Evolutionary conservation across 2,329 filamentous ascomycete species (phyloP).

Genomic region (Pseudopyricularia javanii): DNA sequence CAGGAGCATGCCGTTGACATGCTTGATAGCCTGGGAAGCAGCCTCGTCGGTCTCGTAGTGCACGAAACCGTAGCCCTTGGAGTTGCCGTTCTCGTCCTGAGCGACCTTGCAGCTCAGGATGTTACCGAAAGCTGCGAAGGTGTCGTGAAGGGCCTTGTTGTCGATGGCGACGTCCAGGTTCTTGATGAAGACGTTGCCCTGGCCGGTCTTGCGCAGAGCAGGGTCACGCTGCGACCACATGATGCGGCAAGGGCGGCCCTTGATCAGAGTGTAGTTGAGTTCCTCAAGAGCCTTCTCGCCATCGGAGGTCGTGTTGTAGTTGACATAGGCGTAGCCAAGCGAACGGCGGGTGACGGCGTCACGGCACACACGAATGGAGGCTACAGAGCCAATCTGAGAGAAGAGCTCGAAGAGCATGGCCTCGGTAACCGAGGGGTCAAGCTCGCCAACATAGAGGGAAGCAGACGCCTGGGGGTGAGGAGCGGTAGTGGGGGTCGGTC

Average conservation of each 20-base stretch:
- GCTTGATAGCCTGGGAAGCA: slow-evolving; percentile 94
- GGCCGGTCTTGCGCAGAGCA: slow-evolving; percentile 95
- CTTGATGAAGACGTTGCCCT: slow-evolving; percentile 99
- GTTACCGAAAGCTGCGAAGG: slow-evolving; percentile 97
- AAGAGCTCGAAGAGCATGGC: slow-evolving; percentile 99
- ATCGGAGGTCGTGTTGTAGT: slow-evolving; percentile 96
- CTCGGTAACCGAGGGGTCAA: slow-evolving; percentile 95
- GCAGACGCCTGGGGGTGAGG: slow-evolving; percentile 83
- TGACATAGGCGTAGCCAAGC: slow-evolving; percentile 98
- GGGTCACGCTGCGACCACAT: slow-evolving; percentile 99
- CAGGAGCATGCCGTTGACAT: slow-evolving; percentile 97
- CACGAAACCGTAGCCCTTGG: slow-evolving; percentile 98
- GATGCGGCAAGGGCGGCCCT: slow-evolving; percentile 97
- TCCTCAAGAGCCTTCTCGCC: slow-evolving; percentile 98
- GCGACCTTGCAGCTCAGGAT: slow-evolving; percentile 99
- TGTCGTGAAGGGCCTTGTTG: slow-evolving; percentile 99
- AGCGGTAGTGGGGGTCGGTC: slow-evolving; percentile 60
- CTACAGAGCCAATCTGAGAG: slow-evolving; percentile 96
- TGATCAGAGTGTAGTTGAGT: slow-evolving; percentile 99
- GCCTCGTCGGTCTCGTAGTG: slow-evolving; percentile 99
- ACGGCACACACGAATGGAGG: slow-evolving; percentile 98
- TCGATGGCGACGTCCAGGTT: slow-evolving; percentile 97
- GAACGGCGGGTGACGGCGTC: slow-evolving; percentile 97
- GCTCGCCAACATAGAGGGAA: slow-evolving; percentile 97
- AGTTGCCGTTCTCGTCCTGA: slow-evolving; percentile 91